Evolutionary conservation across 1,139 yeast species (phyloP).

Genomic region (Yamadazyma pseudoaaseri): DNA sequence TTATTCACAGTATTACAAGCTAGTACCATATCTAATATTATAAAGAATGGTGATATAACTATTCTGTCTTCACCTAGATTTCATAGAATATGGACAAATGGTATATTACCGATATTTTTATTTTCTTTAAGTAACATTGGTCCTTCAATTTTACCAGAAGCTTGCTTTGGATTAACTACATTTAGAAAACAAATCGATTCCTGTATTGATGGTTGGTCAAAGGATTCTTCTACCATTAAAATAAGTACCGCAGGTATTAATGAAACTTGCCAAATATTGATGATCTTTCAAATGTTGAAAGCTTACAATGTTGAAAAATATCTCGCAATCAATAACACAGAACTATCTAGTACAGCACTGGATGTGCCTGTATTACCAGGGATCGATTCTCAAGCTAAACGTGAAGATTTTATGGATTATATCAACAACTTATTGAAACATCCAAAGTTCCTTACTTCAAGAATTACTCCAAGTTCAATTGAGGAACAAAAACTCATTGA

Average conservation of each 20-base stretch:
- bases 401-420: slow-evolving; percentile 56
- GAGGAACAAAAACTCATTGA: slow-evolving; percentile 62
- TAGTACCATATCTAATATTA: slow-evolving; percentile 65
- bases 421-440: slow-evolving; percentile 75
- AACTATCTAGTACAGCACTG: slow-evolving; percentile 15
- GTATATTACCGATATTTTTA: slow-evolving; percentile 68
- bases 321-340: slow-evolving; percentile 17
- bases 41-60: slow-evolving; percentile 64
- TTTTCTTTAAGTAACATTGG: slow-evolving; percentile 65
- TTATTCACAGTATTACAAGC: slow-evolving; percentile 70
- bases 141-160: slow-evolving; percentile 59
- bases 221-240: slow-evolving; percentile 50
- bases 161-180: slow-evolving; percentile 59
- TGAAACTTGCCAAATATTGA: slow-evolving; percentile 77
- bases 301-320: slow-evolving; percentile 48
- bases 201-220: slow-evolving; percentile 70
- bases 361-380: slow-evolving; percentile 53
- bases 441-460: slow-evolving; percentile 75
- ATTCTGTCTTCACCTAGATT: slow-evolving; percentile 51
- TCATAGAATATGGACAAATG: slow-evolving; percentile 80
- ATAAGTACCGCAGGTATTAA: slow-evolving; percentile 66
- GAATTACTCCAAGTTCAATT: slow-evolving; percentile 59
- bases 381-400: slow-evolving; percentile 54
- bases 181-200: slow-evolving; percentile 66
- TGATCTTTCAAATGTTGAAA: slow-evolving; percentile 60